Conservation (phyloP, 2,329 filamentous ascomycete species). For the Exophiala bonariae region DNA sequence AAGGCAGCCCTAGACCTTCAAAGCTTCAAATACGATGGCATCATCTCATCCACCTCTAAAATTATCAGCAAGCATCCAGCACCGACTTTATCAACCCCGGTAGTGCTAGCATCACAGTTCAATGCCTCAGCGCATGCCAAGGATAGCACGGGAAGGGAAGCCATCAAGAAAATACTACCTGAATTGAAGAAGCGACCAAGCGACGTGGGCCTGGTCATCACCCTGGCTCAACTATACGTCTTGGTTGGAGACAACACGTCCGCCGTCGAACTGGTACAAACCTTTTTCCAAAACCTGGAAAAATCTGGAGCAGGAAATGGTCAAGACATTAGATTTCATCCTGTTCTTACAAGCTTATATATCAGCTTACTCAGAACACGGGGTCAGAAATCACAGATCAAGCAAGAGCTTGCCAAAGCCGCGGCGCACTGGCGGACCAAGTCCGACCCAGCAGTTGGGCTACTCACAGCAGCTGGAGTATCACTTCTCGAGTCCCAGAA, state of each 20-base stretch:
- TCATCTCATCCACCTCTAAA: conserved; percentile 52
- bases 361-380: conserved; percentile 77
- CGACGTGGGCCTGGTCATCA: conserved; percentile 78
- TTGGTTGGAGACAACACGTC: conserved; percentile 68
- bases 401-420: conserved; percentile 73
- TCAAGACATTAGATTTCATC: conserved; percentile 74
- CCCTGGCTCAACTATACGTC: conserved; percentile 78
- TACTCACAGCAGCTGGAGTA: conserved; percentile 79
- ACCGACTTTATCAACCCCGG: conserved; percentile 50
- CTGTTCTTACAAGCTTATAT: conserved; percentile 77
- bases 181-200: conserved; percentile 72
- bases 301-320: conserved; percentile 56
- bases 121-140: conserved; percentile 72
- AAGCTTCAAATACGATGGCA: conserved; percentile 60
- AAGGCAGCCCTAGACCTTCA: conserved; percentile 58
- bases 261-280: conserved; percentile 73
- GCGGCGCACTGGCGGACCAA: conserved; percentile 77
- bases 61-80: conserved; percentile 48
- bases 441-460: conserved; percentile 58
- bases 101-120: conserved; percentile 61
- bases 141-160: conserved; percentile 63
- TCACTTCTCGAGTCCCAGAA: conserved; percentile 76
- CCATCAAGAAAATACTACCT: conserved; percentile 68
- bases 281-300: conserved; percentile 72
- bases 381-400: conserved; percentile 70